Percentiles rank a stretch among this genome's conserved stretches.
phyloP scores from a whole-genome alignment of 495 filamentous ascomycete genomes.

The Penicillium bovifimosum region DNA sequence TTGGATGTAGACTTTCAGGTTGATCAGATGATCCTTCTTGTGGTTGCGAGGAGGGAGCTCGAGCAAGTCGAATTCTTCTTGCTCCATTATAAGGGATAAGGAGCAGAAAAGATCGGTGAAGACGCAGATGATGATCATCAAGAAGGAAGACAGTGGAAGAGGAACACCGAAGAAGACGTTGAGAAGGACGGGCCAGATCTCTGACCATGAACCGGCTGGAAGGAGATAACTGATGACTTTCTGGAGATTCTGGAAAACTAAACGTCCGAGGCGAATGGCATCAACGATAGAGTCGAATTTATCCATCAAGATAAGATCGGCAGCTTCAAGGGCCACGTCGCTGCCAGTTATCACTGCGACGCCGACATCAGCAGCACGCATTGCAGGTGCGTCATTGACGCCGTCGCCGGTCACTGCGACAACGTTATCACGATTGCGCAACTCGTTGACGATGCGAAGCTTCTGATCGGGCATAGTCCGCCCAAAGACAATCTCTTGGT shows the following conservation, averaged over 20 bases:
- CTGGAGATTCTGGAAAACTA: conserved; percentile 54
- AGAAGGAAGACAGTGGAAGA: conserved; percentile 59
- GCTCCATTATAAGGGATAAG: conserved; percentile 63
- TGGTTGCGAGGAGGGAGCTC: conserved; percentile 56
- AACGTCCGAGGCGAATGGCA: conserved; percentile 55
- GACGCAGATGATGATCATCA: conserved; percentile 68
- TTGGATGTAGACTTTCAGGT: conserved; percentile 46
- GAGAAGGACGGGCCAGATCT: conserved; percentile 70
- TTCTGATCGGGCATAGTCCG: conserved; percentile 75
- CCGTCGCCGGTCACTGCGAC: conserved; percentile 77
- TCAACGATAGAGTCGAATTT: conserved; percentile 63
- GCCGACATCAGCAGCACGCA: conserved; percentile 61
- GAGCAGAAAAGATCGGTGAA: conserved; percentile 59
- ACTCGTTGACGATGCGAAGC: conserved; percentile 64
- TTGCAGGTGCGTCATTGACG: conserved; percentile 63
- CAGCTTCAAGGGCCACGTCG: conserved; percentile 70
- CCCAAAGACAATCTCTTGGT: conserved; percentile 65
- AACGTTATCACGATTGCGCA: conserved; percentile 52
- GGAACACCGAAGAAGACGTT: conserved; percentile 69
- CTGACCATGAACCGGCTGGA: conserved; percentile 62
- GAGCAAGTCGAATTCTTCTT: conserved; percentile 64
- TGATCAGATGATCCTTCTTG: conserved; percentile 54
- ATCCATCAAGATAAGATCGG: conserved; percentile 78
- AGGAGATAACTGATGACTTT: conserved; percentile 57
- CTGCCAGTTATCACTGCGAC: conserved; percentile 58